A percentile compares a stretch with the other conserved stretches of the same genome.
phyloP scores from a whole-genome alignment of 2,329 filamentous ascomycete species.

The Ophiostoma sp. region DNA sequence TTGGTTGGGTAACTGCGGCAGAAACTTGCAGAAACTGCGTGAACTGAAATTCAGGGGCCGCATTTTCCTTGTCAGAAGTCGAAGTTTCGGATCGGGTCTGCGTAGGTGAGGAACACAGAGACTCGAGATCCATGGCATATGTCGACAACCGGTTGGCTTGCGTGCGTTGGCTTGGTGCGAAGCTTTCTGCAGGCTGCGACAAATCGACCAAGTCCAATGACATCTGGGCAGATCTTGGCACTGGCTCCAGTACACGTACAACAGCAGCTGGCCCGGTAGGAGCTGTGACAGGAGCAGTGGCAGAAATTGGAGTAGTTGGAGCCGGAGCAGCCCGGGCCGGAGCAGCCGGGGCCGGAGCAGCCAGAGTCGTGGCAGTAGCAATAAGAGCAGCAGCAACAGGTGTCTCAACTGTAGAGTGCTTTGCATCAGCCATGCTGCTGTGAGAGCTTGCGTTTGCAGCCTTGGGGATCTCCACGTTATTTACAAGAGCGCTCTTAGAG shows the following conservation, averaged over 20 bases:
- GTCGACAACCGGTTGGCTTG: slow-evolving; percentile 14
- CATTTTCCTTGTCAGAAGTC: neutral
- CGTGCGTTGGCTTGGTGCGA: neutral
- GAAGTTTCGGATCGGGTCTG: neutral
- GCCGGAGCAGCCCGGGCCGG: neutral
- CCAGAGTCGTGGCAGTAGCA: neutral
- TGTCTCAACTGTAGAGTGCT: neutral
- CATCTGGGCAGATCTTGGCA: neutral
- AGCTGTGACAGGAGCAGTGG: neutral
- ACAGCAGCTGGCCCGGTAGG: neutral
- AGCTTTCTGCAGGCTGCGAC: slow-evolving; percentile 12
- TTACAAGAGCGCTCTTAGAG: neutral
- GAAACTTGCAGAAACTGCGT: neutral
- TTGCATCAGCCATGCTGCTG: neutral
- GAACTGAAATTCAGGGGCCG: neutral
- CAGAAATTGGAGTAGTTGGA: neutral
- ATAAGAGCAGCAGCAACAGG: neutral
- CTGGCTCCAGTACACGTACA: neutral
- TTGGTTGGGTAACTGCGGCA: neutral
- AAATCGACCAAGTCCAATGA: slow-evolving; percentile 22
- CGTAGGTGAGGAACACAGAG: slow-evolving; percentile 13
- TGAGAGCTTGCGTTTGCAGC: neutral
- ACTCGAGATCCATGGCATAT: slow-evolving; percentile 25
- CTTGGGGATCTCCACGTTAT: neutral
- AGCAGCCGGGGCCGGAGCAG: neutral